These are phyloP conservation scores for Artemisia annua DNA, from an alignment of 129 eudicot species.

Conservation along the genomic window DNA sequence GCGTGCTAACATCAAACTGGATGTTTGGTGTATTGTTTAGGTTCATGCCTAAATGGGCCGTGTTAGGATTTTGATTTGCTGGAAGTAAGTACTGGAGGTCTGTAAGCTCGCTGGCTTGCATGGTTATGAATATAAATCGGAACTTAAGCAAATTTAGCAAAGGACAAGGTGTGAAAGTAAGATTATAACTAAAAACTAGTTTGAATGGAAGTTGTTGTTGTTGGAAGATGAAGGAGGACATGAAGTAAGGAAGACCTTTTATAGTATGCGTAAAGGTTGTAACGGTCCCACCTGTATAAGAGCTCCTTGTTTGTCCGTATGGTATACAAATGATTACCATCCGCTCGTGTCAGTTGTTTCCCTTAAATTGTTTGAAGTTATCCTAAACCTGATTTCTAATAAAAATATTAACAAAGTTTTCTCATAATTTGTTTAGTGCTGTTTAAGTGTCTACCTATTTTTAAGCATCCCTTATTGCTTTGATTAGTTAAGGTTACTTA, in stretches of 20 bases:
- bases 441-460: constrained; percentile 5
- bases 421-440: neutral
- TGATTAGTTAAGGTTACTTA: constrained; percentile 12
- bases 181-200: constrained; percentile 17
- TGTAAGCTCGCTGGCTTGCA: constrained; percentile 69
- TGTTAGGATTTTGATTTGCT: constrained; percentile 47
- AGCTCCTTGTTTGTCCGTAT: constrained; percentile 11
- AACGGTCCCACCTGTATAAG: constrained; percentile 49
- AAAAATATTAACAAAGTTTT: neutral
- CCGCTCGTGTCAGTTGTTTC: constrained; percentile 4
- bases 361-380: constrained; percentile 13
- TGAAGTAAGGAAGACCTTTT: constrained; percentile 47
- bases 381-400: neutral
- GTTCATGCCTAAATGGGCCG: constrained; percentile 42
- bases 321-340: constrained; percentile 18
- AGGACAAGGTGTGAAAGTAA: constrained; percentile 5
- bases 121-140: constrained; percentile 34
- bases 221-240: constrained; percentile 55
- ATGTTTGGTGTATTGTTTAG: constrained; percentile 40
- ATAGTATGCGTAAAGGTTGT: constrained; percentile 62
- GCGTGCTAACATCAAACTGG: constrained; percentile 33
- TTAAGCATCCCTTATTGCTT: constrained; percentile 1
- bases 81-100: constrained; percentile 62
- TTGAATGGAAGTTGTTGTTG: constrained; percentile 34
- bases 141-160: constrained; percentile 9